Percentiles rank a stretch among this genome's conserved stretches.
Conservation (phyloP, 345 rosid species). For the Anacardium occidentale region DNA sequence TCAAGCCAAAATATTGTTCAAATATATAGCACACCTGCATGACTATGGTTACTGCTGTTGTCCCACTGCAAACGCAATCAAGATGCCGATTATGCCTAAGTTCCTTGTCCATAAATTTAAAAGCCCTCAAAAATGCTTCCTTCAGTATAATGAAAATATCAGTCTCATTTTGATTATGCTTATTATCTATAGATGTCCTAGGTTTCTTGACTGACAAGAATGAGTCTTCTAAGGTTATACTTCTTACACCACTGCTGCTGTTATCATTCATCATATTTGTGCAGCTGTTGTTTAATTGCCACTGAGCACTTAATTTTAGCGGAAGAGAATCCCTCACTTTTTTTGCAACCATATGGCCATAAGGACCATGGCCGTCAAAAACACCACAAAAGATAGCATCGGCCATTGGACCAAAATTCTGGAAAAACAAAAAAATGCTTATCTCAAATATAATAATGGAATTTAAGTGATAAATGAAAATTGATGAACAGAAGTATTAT, state of each 20-base stretch:
- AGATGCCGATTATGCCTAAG: slow-evolving; percentile 63
- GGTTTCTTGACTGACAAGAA: slow-evolving; percentile 61
- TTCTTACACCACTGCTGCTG: slow-evolving; percentile 45
- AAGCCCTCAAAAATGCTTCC: slow-evolving; percentile 87
- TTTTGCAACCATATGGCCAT: slow-evolving; percentile 95
- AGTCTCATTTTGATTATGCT: slow-evolving; percentile 45
- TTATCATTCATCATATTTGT: slow-evolving; percentile 26
- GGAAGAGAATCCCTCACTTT: slow-evolving; percentile 96
- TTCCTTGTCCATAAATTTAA: slow-evolving; percentile 91
- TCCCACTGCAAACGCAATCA: slow-evolving; percentile 95
- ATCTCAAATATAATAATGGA: too few relatives aligned
- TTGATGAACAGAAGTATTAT: background rate
- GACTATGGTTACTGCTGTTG: slow-evolving; percentile 95
- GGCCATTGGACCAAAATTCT: slow-evolving; percentile 81
- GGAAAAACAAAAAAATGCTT: slow-evolving; percentile 17
- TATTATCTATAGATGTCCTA: slow-evolving; percentile 47
- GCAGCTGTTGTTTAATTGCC: slow-evolving; percentile 56
- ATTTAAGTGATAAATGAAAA: too few relatives aligned
- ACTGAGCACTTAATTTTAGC: slow-evolving; percentile 64
- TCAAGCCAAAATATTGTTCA: background rate
- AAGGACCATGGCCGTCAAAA: slow-evolving; percentile 98
- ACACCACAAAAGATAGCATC: slow-evolving; percentile 93
- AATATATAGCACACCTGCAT: slow-evolving; percentile 57
- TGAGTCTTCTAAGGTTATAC: slow-evolving; percentile 53
- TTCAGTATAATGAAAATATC: slow-evolving; percentile 59